Evolutionary conservation across 2,329 filamentous ascomycete species (phyloP).

Genomic region (Ciborinia camelliae): DNA sequence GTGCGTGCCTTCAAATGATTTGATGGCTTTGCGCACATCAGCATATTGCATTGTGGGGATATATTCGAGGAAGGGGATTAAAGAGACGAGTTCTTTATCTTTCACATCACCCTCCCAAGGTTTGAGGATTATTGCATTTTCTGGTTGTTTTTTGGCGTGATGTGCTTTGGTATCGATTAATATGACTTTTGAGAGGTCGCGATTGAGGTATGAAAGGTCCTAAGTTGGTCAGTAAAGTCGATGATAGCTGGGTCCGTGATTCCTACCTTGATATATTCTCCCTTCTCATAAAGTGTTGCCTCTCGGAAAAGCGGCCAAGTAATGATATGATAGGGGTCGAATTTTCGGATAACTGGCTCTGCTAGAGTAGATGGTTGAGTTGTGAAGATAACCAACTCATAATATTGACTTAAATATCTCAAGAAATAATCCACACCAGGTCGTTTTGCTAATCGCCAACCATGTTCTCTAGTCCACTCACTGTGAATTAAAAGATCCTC

Average conservation of each 20-base stretch:
- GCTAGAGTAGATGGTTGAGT: constrained; percentile 78
- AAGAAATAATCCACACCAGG: constrained; percentile 97
- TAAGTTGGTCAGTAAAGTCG: constrained; percentile 41
- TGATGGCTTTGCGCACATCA: constrained; percentile 81
- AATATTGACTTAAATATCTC: constrained; percentile 95
- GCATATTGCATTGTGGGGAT: constrained; percentile 88
- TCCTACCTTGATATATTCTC: constrained; percentile 88
- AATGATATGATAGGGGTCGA: constrained; percentile 93
- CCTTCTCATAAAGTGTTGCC: constrained; percentile 94
- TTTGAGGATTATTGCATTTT: constrained; percentile 88
- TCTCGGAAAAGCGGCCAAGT: constrained; percentile 94
- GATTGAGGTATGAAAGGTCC: constrained; percentile 97
- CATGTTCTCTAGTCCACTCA: constrained; percentile 90
- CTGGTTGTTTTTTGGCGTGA: constrained; percentile 86
- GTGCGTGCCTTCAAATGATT: constrained; percentile 82
- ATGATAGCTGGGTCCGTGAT: constrained; percentile 7
- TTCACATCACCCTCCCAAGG: constrained; percentile 83
- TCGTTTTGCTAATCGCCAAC: constrained; percentile 92
- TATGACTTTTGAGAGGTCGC: constrained; percentile 91
- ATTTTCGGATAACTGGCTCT: constrained; percentile 84
- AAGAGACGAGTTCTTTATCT: constrained; percentile 80
- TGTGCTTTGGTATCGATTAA: constrained; percentile 82
- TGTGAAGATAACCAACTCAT: constrained; percentile 95
- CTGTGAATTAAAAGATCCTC: constrained; percentile 94
- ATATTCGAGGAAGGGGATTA: constrained; percentile 97